Conservation (phyloP, 192 early-diverging fungal genomes). For the Geranomyces michiganensis region DNA sequence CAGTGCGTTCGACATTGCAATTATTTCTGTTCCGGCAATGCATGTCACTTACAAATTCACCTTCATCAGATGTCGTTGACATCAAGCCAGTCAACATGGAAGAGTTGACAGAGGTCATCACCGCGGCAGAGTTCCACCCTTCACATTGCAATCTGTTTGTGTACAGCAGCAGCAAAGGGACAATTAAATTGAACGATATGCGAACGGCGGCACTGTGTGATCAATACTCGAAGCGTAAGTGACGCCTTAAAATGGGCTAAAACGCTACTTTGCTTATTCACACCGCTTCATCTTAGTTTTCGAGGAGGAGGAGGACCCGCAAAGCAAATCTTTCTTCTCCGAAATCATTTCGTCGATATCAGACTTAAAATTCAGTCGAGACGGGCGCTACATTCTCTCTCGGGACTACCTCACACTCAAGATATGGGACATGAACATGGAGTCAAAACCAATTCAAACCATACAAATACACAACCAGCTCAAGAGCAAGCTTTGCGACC, state of each 20-base stretch:
- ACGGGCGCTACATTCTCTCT: constrained; percentile 96
- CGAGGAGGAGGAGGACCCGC: constrained; percentile 92
- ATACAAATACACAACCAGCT: constrained; percentile 98
- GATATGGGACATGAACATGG: constrained; percentile 99
- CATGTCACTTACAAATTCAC: too few species aligned
- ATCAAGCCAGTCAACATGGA: constrained; percentile 99
- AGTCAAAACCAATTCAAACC: constrained; percentile 86
- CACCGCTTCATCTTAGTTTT: constrained; percentile 64
- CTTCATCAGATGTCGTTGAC: constrained; percentile 87
- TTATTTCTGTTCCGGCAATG: too few species aligned
- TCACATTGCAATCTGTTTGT: constrained; percentile 94
- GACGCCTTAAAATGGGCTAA: not conserved
- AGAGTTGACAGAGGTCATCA: constrained; percentile 98
- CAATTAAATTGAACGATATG: constrained; percentile 98
- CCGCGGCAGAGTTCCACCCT: constrained; percentile 97
- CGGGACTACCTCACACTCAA: constrained; percentile 97
- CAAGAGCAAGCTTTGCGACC: constrained; percentile 92
- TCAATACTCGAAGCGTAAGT: constrained; percentile 84
- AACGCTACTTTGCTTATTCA: not conserved
- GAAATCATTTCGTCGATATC: constrained; percentile 99
- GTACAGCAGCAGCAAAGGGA: constrained; percentile 98
- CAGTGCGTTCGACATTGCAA: constrained; percentile 50
- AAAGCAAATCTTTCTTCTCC: constrained; percentile 98
- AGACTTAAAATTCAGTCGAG: constrained; percentile 93
- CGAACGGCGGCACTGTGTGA: constrained; percentile 93